phyloP scores from a whole-genome alignment of 2,329 filamentous ascomycete species.

The Sphaerulina vaccinii region DNA sequence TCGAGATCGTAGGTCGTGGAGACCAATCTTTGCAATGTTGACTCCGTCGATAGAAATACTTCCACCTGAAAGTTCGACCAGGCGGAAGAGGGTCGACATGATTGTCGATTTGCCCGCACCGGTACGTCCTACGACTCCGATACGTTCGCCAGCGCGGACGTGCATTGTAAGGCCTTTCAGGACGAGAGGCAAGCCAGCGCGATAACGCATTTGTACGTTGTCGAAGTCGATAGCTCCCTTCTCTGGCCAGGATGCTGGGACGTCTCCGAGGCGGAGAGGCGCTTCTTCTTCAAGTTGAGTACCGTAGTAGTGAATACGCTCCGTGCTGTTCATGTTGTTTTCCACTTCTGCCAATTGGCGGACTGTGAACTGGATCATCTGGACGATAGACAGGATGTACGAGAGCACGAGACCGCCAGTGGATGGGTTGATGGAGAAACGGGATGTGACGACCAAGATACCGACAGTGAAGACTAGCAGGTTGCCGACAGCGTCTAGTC shows the following conservation, averaged over 20 bases:
- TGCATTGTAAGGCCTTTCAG: constrained; percentile 60
- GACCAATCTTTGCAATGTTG: constrained; percentile 68
- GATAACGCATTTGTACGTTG: constrained; percentile 54
- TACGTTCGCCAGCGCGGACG: constrained; percentile 71
- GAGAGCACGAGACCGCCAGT: constrained; percentile 85
- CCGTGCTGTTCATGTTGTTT: constrained; percentile 96
- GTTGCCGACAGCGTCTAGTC: constrained; percentile 81
- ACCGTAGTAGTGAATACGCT: constrained; percentile 87
- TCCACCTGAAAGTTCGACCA: constrained; percentile 53
- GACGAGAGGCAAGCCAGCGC: constrained; percentile 49
- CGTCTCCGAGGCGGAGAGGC: constrained; percentile 69
- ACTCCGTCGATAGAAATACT: constrained; percentile 51
- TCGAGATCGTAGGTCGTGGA: constrained; percentile 72
- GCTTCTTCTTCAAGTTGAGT: constrained; percentile 85
- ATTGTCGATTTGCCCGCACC: constrained; percentile 82
- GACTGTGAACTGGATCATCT: constrained; percentile 94
- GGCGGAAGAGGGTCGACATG: constrained; percentile 77
- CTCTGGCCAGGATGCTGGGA: constrained; percentile 78
- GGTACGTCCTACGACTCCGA: constrained; percentile 78
- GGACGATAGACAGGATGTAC: constrained; percentile 89
- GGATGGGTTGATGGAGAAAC: constrained; percentile 80
- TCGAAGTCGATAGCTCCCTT: constrained; percentile 65
- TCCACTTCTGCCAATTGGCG: constrained; percentile 93
- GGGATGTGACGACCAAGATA: constrained; percentile 86
- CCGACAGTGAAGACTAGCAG: constrained; percentile 82